phyloP scores from a whole-genome alignment of 1,139 yeast species.

The Yamadazyma dendronema region DNA sequence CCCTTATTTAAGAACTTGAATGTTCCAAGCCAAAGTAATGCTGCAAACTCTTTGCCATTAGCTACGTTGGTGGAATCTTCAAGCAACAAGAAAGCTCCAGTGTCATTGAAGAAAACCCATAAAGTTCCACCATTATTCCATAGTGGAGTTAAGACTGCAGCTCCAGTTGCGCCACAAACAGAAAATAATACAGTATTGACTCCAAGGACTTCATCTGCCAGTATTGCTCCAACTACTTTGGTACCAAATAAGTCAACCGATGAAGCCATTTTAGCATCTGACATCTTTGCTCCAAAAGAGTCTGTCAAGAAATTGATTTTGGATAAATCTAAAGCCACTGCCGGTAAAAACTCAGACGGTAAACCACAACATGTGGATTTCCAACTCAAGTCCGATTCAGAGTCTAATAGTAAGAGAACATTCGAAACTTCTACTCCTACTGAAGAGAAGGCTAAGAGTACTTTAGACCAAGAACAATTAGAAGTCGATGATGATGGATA shows the following conservation, averaged over 20 bases:
- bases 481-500: conserved; percentile 65
- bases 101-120: conserved; percentile 60
- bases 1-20: conserved; percentile 56
- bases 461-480: conserved; percentile 16
- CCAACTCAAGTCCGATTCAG: conserved; percentile 15
- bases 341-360: conserved; percentile 5
- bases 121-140: conserved; percentile 52
- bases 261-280: conserved; percentile 67
- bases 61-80: conserved; percentile 49
- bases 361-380: conserved; percentile 36
- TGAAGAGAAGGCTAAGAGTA: conserved; percentile 9
- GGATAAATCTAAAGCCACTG: conserved; percentile 34
- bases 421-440: conserved; percentile 14
- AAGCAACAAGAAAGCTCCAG: conserved; percentile 49
- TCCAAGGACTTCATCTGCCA: conserved; percentile 2
- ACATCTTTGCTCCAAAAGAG: conserved; percentile 65
- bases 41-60: conserved; percentile 36
- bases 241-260: conserved; percentile 15
- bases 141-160: conserved; percentile 9
- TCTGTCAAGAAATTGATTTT: conserved; percentile 58
- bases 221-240: not conserved
- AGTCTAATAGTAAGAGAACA: conserved; percentile 3
- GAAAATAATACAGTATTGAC: not conserved
- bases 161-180: not conserved
- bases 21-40: conserved; percentile 20